Percentiles rank a stretch among this genome's conserved stretches.
phyloP scores from a whole-genome alignment of 176 grass and related monocot genomes.

The Avena sativa region DNA sequence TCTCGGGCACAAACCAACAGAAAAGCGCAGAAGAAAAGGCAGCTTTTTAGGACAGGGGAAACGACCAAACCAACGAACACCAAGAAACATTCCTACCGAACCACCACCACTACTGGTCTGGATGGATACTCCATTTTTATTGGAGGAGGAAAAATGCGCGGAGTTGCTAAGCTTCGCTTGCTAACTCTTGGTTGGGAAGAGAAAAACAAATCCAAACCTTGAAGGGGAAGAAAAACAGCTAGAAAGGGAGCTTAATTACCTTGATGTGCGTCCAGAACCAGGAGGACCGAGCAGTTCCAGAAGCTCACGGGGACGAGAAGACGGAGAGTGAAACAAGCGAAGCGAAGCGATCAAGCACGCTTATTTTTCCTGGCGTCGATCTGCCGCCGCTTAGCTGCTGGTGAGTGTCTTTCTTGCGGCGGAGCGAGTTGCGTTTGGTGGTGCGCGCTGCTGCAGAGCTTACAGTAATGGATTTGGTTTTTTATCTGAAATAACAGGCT shows the following conservation, averaged over 20 bases:
- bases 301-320: not conserved
- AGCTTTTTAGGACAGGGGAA: conserved; percentile 58
- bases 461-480: conserved; percentile 39
- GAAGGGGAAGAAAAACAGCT: not conserved
- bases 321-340: not conserved
- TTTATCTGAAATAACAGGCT: conserved; percentile 39
- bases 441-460: conserved; percentile 16
- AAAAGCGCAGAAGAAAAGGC: conserved; percentile 45
- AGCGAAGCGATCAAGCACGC: conserved; percentile 6
- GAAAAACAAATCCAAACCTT: not conserved
- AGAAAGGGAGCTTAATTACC: not conserved
- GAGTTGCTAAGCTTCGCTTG: not conserved
- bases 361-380: conserved; percentile 1
- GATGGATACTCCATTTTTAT: not conserved
- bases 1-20: conserved; percentile 23
- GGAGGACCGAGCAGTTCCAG: not conserved
- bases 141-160: not conserved
- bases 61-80: conserved; percentile 42
- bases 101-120: conserved; percentile 1
- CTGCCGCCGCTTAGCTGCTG: not conserved
- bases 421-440: conserved; percentile 18
- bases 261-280: conserved; percentile 10
- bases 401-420: conserved; percentile 4
- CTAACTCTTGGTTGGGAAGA: not conserved
- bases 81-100: conserved; percentile 46